A percentile compares a stretch with the other conserved stretches of the same genome.
Conservation (phyloP, 768 basidiomycete genomes). For the Suillus subaureus region DNA sequence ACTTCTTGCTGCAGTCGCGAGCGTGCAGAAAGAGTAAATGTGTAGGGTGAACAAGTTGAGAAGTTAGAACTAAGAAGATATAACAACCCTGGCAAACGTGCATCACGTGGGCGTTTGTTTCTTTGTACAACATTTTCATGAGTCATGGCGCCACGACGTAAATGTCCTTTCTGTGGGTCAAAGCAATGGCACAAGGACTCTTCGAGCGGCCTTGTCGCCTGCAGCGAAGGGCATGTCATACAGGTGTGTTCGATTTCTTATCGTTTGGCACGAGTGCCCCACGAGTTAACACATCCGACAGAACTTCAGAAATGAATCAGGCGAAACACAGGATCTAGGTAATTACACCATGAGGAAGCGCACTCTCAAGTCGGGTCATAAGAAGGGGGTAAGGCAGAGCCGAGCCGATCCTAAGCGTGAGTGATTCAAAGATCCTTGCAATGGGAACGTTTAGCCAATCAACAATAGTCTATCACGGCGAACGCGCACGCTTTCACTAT, state of each 20-base stretch:
- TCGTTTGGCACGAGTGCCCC: background rate
- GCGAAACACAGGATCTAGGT: conserved; percentile 65
- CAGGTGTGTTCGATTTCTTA: conserved; percentile 53
- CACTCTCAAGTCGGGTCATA: conserved; percentile 56
- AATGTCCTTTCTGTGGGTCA: conserved; percentile 81
- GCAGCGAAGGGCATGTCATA: conserved; percentile 89
- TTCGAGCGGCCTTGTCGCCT: conserved; percentile 77
- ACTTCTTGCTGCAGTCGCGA: background rate
- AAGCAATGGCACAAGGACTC: conserved; percentile 87
- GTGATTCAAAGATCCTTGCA: conserved; percentile 24
- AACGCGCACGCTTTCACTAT: conserved; percentile 75
- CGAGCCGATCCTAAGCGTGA: conserved; percentile 63
- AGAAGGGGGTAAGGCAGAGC: conserved; percentile 52
- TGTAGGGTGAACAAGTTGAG: background rate
- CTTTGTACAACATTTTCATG: background rate
- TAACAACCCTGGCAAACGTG: too few relatives aligned
- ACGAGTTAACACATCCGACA: conserved; percentile 29
- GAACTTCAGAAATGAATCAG: conserved; percentile 84
- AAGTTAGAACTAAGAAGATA: background rate
- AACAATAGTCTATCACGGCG: conserved; percentile 77
- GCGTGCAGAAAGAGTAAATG: background rate
- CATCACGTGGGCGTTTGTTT: background rate
- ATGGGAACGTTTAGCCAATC: conserved; percentile 6
- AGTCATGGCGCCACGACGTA: conserved; percentile 60
- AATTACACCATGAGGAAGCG: conserved; percentile 68